A percentile compares a stretch with the other conserved stretches of the same genome.
These are phyloP conservation scores for Dioszegia hungarica DNA, from an alignment of 768 basidiomycete genomes.

Conservation along the genomic window DNA sequence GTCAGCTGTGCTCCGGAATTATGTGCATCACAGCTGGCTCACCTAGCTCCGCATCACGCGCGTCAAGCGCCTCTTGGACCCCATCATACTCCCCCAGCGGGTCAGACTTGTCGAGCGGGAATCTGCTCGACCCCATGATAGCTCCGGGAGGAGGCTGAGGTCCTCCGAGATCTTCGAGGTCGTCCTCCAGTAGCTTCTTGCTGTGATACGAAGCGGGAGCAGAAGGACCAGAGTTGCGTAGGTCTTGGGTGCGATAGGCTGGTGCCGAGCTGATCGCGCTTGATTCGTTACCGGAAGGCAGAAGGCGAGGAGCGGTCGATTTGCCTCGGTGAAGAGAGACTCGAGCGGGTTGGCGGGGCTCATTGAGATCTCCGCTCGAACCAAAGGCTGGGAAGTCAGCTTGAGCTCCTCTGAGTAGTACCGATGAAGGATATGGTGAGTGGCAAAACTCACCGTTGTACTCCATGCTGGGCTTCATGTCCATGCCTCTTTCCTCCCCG, in stretches of 20 bases:
- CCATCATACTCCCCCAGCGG: neutral
- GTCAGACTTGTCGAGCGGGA: neutral
- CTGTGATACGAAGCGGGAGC: no score
- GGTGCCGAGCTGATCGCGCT: no score
- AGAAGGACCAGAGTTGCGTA: neutral
- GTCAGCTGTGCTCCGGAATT: neutral
- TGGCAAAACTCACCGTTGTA: no score
- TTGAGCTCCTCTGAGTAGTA: no score
- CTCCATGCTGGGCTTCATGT: no score
- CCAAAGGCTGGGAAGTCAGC: no score
- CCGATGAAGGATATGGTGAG: no score
- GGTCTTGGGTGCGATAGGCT: no score
- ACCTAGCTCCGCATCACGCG: neutral
- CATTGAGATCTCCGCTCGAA: neutral
- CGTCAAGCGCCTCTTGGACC: neutral
- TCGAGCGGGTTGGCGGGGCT: neutral
- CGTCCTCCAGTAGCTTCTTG: no score
- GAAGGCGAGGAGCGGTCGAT: no score
- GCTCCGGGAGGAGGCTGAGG: neutral
- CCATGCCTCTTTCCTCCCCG: no score
- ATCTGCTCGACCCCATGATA: neutral
- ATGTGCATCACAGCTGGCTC: neutral
- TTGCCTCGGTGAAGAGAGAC: neutral
- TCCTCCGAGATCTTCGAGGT: neutral
- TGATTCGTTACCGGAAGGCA: no score